Evolutionary conservation across 2,329 filamentous ascomycete species (phyloP), one percentile per base, ranked within the genome.

Genomic region (Alternaria conjuncta): DNA sequence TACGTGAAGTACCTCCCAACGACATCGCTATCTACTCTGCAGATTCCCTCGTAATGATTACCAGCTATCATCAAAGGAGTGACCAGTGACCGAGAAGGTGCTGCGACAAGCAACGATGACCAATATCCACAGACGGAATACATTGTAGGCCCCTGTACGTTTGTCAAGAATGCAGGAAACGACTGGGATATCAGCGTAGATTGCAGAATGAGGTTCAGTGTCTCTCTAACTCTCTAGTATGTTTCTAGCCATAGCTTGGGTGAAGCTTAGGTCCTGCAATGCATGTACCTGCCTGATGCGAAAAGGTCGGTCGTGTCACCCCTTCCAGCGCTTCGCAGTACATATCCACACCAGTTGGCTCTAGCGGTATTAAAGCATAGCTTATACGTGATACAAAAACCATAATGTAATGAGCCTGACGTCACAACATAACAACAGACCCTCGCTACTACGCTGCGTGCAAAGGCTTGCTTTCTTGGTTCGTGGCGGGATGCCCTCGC

Each of bases 1-100:
- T n/a, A 36, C 32, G 0, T n/a, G 0, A 3, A 36, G 32, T n/a
- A 5, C 2, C 7, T 36, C 0, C 2, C 0, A n/a, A 9, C 0
- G 4, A n/a, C 32, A 36, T n/a, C 32, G 13, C 32, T 3, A n/a
- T 36, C 32, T 0, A 9, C 32, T 9, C 2, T 9, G 32, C 13
- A n/a, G 13, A 36, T 9, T 36, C 32, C 7, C 4, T n/a, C 4
- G 5, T n/a, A 9, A 2, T 9, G 32, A 36, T n/a, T n/a, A 9
- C 32, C 1, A n/a, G 13, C 30, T n/a, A n/a, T 9, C 1, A n/a
- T 36, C 7, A 9, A n/a, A 36, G 7, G 4, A 3, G 4, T 36
- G 15, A 3, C 28, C 2, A 30, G 12, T 13, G 5, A 6, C 11
- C 12, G 28, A 30, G 28, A 13, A 30, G 12, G 12, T 30, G 5